phyloP scores from a whole-genome alignment of 371 early-diverging fungal genomes.

The Dichotomocladium elegans region DNA sequence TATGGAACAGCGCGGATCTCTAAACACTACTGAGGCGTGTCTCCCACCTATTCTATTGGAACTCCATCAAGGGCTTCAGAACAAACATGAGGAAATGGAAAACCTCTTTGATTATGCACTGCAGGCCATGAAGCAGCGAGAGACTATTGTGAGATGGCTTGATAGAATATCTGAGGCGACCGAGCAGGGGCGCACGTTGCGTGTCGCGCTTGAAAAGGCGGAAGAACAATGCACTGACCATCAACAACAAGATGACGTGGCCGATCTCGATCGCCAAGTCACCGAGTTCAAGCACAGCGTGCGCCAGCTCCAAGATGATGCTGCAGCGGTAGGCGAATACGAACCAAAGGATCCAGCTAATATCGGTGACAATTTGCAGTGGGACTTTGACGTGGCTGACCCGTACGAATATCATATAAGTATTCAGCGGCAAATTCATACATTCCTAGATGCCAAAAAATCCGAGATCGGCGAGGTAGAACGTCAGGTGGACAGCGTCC shows the following conservation, averaged over 20 bases:
- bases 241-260: background rate
- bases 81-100: background rate
- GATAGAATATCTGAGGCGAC: too few species aligned
- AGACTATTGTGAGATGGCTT: too few species aligned
- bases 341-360: background rate
- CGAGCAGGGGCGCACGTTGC: too few species aligned
- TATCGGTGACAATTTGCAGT: slow-evolving; percentile 7
- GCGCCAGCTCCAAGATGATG: background rate
- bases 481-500: too few species aligned
- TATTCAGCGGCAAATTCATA: slow-evolving; percentile 8
- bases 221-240: too few species aligned
- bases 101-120: background rate
- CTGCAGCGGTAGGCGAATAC: too few species aligned
- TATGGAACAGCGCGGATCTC: too few species aligned
- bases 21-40: too few species aligned
- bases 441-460: too few species aligned
- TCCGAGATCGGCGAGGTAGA: background rate
- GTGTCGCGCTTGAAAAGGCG: too few species aligned
- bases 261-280: background rate
- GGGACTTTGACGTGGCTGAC: slow-evolving; percentile 10
- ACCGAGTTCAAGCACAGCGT: background rate
- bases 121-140: background rate
- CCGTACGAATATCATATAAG: slow-evolving; percentile 16
- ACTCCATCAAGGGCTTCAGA: too few species aligned
- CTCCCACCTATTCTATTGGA: too few species aligned